phyloP scores from a whole-genome alignment of 257 asterid species.

The Forsythia suspensa region DNA sequence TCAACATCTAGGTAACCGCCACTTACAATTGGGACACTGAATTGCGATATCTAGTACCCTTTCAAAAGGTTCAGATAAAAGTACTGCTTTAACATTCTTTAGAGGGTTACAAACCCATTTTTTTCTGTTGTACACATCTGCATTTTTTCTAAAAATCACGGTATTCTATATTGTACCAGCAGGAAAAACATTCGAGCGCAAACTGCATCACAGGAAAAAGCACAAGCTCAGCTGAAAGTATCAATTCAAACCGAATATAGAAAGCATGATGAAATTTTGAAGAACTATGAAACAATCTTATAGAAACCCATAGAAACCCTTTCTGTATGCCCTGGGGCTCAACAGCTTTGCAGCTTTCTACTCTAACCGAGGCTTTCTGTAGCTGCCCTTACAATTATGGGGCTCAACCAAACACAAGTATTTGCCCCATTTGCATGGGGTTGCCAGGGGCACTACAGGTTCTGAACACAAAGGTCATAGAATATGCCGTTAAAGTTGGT shows the following conservation, averaged over 20 bases:
- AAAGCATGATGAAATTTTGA: constrained; percentile 49
- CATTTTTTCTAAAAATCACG: constrained; percentile 50
- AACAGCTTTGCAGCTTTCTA: constrained; percentile 79
- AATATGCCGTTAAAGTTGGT: constrained; percentile 81
- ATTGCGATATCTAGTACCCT: no score
- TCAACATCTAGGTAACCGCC: no score
- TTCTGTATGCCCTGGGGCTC: no score
- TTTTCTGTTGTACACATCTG: constrained; percentile 54
- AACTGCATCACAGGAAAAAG: constrained; percentile 58
- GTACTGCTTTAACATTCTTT: constrained; percentile 73
- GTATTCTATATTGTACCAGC: constrained; percentile 37
- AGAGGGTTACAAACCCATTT: constrained; percentile 63
- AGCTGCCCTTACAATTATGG: constrained; percentile 55
- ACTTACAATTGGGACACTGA: no score
- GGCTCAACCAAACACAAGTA: constrained; percentile 75
- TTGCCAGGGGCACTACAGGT: constrained; percentile 97
- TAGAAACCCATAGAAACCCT: constrained; percentile 95
- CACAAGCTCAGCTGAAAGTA: constrained; percentile 44
- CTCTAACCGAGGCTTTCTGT: constrained; percentile 57
- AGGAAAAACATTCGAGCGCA: constrained; percentile 49
- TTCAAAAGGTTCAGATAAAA: no score
- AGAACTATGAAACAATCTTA: constrained; percentile 83
- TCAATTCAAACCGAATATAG: constrained; percentile 38
- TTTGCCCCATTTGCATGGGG: constrained; percentile 93
- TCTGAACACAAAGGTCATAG: constrained; percentile 82